A percentile compares a stretch with the other conserved stretches of the same genome.
Conservation (phyloP, 768 basidiomycete species). For the Mycena albidolilacea region DNA sequence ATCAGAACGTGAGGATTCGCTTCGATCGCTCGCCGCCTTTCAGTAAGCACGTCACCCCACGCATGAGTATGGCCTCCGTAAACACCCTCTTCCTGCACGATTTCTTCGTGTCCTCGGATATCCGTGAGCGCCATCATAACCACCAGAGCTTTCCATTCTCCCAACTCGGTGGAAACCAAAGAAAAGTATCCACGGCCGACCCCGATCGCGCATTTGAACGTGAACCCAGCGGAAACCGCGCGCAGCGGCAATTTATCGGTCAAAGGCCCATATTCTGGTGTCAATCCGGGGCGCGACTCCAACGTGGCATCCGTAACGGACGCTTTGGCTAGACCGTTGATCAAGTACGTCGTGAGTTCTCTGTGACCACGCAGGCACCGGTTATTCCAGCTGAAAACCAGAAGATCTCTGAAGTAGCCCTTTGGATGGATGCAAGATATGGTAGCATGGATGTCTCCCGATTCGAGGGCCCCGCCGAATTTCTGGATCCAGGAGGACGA, state of each 20-base stretch:
- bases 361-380: slow-evolving; percentile 38
- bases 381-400: slow-evolving; percentile 42
- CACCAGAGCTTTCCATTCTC: slow-evolving; percentile 41
- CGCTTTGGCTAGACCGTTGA: slow-evolving; percentile 2
- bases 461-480: slow-evolving; percentile 18
- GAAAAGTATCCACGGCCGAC: slow-evolving; percentile 40
- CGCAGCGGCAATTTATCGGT: slow-evolving; percentile 22
- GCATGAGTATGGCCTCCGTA: slow-evolving; percentile 36
- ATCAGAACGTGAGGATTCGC: slow-evolving; percentile 42
- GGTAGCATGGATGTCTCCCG: background rate
- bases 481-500: slow-evolving; percentile 32
- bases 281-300: slow-evolving; percentile 16
- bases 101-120: slow-evolving; percentile 45
- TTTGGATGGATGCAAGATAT: slow-evolving; percentile 24
- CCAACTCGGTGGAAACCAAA: slow-evolving; percentile 17
- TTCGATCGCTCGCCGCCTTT: slow-evolving; percentile 36
- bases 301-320: slow-evolving; percentile 17
- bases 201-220: slow-evolving; percentile 34
- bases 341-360: slow-evolving; percentile 36
- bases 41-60: slow-evolving; percentile 33
- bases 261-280: slow-evolving; percentile 30
- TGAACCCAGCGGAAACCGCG: slow-evolving; percentile 40
- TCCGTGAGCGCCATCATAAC: slow-evolving; percentile 39
- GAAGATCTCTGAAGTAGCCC: slow-evolving; percentile 38
- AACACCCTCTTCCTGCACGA: slow-evolving; percentile 23